Evolutionary conservation across 2,329 filamentous ascomycete species (phyloP).

Genomic region (Coniochaeta sp.): DNA sequence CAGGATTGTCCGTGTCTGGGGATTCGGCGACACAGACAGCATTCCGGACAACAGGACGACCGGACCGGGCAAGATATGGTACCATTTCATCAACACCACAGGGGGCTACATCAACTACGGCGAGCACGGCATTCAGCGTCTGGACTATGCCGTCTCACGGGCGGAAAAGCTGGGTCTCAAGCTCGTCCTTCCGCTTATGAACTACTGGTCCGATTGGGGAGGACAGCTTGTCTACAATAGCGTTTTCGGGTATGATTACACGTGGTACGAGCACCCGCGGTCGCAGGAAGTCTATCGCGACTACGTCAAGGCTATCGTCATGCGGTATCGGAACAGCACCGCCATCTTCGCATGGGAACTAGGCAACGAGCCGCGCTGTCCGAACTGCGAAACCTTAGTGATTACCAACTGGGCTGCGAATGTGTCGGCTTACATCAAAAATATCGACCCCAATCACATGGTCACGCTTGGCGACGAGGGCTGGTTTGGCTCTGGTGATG

Average conservation of each 20-base stretch:
- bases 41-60: slow-evolving; percentile 21
- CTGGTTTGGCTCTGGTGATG: slow-evolving; percentile 8
- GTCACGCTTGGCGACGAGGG: slow-evolving; percentile 56
- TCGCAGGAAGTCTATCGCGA: slow-evolving; percentile 43
- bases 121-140: slow-evolving; percentile 52
- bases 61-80: slow-evolving; percentile 31
- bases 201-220: slow-evolving; percentile 63
- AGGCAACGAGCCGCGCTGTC: slow-evolving; percentile 52
- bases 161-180: slow-evolving; percentile 54
- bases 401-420: slow-evolving; percentile 51
- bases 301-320: slow-evolving; percentile 38
- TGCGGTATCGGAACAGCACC: slow-evolving; percentile 34
- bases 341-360: slow-evolving; percentile 46
- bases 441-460: slow-evolving; percentile 52
- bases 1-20: slow-evolving; percentile 54
- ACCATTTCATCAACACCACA: slow-evolving; percentile 42
- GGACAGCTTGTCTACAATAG: slow-evolving; percentile 52
- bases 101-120: slow-evolving; percentile 56
- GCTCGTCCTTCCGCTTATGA: slow-evolving; percentile 59
- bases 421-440: slow-evolving; percentile 55
- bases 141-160: slow-evolving; percentile 55
- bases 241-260: slow-evolving; percentile 44
- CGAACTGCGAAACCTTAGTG: slow-evolving; percentile 48
- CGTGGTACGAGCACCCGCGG: slow-evolving; percentile 44
- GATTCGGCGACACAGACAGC: slow-evolving; percentile 51